Conservation (phyloP, 768 basidiomycete species). For the Serendipita sp. region DNA sequence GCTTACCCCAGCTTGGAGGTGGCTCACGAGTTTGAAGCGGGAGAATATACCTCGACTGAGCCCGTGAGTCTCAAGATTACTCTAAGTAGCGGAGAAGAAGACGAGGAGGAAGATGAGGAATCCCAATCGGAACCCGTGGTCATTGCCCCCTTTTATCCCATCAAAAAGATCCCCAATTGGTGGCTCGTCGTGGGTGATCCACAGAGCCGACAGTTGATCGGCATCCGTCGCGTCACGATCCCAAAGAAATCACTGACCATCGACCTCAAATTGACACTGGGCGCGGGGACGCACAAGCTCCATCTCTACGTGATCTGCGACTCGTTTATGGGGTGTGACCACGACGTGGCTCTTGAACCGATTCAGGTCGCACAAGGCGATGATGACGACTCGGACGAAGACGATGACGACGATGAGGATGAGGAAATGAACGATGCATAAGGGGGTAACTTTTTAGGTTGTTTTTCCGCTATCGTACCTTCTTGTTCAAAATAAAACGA, state of each 20-base stretch:
- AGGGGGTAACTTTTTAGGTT: neutral
- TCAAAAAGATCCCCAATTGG: slow-evolving; percentile 87
- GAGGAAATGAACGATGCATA: slow-evolving; percentile 9
- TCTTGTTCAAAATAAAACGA: no score
- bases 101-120: slow-evolving; percentile 36
- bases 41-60: slow-evolving; percentile 69
- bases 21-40: slow-evolving; percentile 67
- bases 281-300: slow-evolving; percentile 67
- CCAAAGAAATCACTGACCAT: slow-evolving; percentile 45
- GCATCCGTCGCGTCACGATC: slow-evolving; percentile 76
- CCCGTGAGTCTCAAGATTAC: slow-evolving; percentile 71
- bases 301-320: slow-evolving; percentile 89
- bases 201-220: slow-evolving; percentile 62
- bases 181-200: slow-evolving; percentile 93
- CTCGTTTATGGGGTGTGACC: slow-evolving; percentile 81
- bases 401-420: slow-evolving; percentile 27
- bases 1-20: slow-evolving; percentile 93
- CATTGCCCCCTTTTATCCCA: slow-evolving; percentile 87
- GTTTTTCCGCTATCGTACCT: no score
- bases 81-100: slow-evolving; percentile 69
- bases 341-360: slow-evolving; percentile 69
- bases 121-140: slow-evolving; percentile 62
- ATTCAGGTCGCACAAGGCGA: slow-evolving; percentile 86
- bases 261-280: slow-evolving; percentile 79
- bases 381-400: slow-evolving; percentile 66